phyloP scores from a whole-genome alignment of 73 alveolate species.

The Blepharisma japonicum region DNA sequence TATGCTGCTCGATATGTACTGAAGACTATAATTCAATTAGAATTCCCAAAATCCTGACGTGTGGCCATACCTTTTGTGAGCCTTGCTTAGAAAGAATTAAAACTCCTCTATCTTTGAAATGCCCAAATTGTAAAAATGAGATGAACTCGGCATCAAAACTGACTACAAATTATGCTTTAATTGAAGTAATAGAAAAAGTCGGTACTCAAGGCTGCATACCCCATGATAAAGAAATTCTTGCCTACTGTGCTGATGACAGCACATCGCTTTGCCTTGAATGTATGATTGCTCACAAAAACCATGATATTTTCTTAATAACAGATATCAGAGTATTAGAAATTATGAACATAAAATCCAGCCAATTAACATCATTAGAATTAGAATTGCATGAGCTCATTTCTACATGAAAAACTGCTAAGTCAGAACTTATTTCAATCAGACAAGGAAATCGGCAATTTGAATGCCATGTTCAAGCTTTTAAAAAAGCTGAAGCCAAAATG shows the following conservation, averaged over 20 bases:
- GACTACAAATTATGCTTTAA: background rate
- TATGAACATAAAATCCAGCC: background rate
- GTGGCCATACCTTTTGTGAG: background rate
- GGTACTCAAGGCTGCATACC: background rate
- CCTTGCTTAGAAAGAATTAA: background rate
- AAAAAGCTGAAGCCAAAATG: too few relatives aligned
- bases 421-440: background rate
- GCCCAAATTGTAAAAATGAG: background rate
- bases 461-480: too few relatives aligned
- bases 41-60: background rate
- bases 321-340: background rate
- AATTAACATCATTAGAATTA: background rate
- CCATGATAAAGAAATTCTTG: background rate
- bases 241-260: background rate
- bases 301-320: background rate
- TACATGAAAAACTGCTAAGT: background rate
- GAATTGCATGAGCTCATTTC: background rate
- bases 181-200: background rate
- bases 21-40: too few relatives aligned
- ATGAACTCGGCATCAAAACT: background rate
- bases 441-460: too few relatives aligned
- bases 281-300: background rate
- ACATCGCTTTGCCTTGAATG: background rate
- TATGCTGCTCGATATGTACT: too few relatives aligned
- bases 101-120: background rate